Conservation (phyloP, 2,329 filamentous ascomycete genomes). For the Phialocephala subalpina region DNA sequence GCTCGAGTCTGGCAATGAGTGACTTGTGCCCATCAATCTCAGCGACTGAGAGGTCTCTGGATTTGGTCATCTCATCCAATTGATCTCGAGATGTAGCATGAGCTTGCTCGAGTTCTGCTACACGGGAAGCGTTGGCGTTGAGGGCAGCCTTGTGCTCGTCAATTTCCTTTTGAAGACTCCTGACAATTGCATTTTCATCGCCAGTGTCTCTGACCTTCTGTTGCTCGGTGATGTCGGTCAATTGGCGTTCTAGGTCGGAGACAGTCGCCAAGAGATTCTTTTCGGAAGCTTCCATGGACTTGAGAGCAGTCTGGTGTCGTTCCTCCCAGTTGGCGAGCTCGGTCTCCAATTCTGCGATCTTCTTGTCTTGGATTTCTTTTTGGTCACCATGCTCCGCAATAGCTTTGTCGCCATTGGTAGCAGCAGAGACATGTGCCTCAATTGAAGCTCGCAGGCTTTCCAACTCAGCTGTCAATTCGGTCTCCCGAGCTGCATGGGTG, state of each 20-base stretch:
- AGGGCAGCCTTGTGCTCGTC: constrained; percentile 83
- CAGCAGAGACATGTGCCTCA: constrained; percentile 26
- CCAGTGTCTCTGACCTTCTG: constrained; percentile 57
- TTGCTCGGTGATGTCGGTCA: constrained; percentile 51
- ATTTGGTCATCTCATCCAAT: constrained; percentile 70
- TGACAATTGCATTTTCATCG: constrained; percentile 67
- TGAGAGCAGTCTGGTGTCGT: constrained; percentile 76
- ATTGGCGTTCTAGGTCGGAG: constrained; percentile 71
- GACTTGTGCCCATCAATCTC: constrained; percentile 53
- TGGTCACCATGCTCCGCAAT: constrained; percentile 33
- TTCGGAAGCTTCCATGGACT: constrained; percentile 77
- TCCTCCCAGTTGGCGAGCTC: constrained; percentile 79
- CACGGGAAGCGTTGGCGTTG: constrained; percentile 70
- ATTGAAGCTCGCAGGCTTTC: constrained; percentile 63
- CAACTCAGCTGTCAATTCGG: constrained; percentile 76
- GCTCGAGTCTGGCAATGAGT: constrained; percentile 61
- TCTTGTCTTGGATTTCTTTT: constrained; percentile 45
- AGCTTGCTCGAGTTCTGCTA: constrained; percentile 77
- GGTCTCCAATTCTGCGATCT: constrained; percentile 68
- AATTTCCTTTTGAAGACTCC: constrained; percentile 75
- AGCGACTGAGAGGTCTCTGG: constrained; percentile 55
- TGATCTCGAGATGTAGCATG: constrained; percentile 72
- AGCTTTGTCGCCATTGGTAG: constrained; percentile 28
- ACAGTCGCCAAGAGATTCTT: constrained; percentile 76
- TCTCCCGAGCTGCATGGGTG: constrained; percentile 76